These are phyloP conservation scores for Leucosporidium yakuticum DNA, from an alignment of 768 basidiomycete species.

Conservation along the genomic window DNA sequence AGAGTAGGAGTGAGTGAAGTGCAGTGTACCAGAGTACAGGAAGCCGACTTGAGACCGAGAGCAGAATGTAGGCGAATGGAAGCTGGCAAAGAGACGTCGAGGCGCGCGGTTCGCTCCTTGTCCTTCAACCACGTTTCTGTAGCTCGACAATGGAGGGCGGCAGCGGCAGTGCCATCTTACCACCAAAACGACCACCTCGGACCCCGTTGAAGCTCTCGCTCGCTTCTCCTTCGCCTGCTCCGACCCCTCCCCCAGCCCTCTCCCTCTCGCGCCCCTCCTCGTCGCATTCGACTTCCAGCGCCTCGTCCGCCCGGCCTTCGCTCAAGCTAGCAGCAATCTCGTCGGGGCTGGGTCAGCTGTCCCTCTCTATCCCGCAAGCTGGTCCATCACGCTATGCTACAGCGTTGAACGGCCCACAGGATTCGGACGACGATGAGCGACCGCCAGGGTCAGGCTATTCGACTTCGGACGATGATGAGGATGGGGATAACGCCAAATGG, in stretches of 20 bases:
- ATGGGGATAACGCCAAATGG: conserved; percentile 8
- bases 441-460: not conserved
- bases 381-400: conserved; percentile 17
- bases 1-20: too few relatives aligned
- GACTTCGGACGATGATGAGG: not conserved
- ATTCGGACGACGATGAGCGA: conserved; percentile 31
- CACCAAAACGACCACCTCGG: conserved; percentile 26
- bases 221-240: not conserved
- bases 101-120: too few relatives aligned
- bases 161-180: conserved; percentile 15
- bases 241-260: not conserved
- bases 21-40: too few relatives aligned
- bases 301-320: not conserved
- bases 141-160: too few relatives aligned
- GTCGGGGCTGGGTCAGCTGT: not conserved
- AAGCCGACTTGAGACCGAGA: too few relatives aligned
- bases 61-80: too few relatives aligned
- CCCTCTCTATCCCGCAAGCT: conserved; percentile 20
- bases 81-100: too few relatives aligned
- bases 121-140: too few relatives aligned
- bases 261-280: not conserved
- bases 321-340: conserved; percentile 23
- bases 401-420: conserved; percentile 18
- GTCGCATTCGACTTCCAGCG: not conserved
- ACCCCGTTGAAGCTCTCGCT: conserved; percentile 25